Evolutionary conservation across 805 yeast genomes (phyloP), one percentile per base, ranked within the genome.

Genomic region (Candida takata): DNA sequence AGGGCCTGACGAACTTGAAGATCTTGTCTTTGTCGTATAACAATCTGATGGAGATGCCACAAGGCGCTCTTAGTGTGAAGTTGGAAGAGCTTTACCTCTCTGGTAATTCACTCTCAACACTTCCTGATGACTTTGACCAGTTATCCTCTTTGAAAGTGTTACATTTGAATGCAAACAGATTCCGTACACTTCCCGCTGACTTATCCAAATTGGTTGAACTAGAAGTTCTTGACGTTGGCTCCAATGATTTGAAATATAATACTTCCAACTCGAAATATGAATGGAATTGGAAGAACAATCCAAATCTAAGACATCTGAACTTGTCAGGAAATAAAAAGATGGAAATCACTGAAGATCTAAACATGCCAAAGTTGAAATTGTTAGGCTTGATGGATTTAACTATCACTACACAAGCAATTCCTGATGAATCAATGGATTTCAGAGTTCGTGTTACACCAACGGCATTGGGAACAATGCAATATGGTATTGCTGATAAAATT

Each of bases 311-410:
- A 47, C 87, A 82, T 50, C 70, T 92, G 54, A 92, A 90, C 56
- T 79, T 92, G 38, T 86, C 97, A 0, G 97, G 97, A 26, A 92
- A 92, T 55, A 82, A 83, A 54, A 71, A 96, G 44, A 76, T 92
- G 44, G 97, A 92, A 54, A 88, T 92, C 49, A 83, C 79, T 52
- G 83, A 77, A 9, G 84, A 80, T 41, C 73, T 88, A 51, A 88
- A 87, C 41, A 63, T 92, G 52, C 78, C 81, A 34, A 69, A 83
- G 27, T 60, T 92, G 42, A 73, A 71, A 43, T 74, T 84, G 9
- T 64, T 92, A 34, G 97, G 97, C 0, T 67, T 92, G 43, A 86
- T 92, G 80, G 99, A 92, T 65, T 95, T 92, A 17, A 92, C 98
- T 1, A 70, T 90, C 42, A 86, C 95, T 1, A 82, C 95, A 0